These are phyloP conservation scores for Apiospora saccharicola DNA, from an alignment of 2,329 filamentous ascomycete genomes.

Conservation along the genomic window DNA sequence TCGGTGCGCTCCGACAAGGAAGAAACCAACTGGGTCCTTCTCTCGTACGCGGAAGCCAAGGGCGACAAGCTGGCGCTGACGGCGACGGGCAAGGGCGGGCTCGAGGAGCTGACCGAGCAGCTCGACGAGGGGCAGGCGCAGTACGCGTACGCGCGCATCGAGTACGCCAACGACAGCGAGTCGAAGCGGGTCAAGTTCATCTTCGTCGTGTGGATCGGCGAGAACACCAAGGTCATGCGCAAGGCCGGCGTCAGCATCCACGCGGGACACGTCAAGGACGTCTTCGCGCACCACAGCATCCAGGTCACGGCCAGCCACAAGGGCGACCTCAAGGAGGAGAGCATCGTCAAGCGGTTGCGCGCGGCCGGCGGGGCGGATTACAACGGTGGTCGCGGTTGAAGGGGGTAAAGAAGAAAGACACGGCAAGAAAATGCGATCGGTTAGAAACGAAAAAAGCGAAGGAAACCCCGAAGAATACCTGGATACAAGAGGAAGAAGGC, in stretches of 20 bases:
- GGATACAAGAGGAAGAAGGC: background rate
- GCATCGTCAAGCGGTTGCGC: slow-evolving; percentile 67
- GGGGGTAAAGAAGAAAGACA: background rate
- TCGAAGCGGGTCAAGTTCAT: slow-evolving; percentile 73
- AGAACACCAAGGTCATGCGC: slow-evolving; percentile 71
- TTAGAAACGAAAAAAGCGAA: background rate
- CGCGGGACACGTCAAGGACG: slow-evolving; percentile 68
- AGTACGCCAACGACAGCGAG: slow-evolving; percentile 77
- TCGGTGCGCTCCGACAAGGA: slow-evolving; percentile 73
- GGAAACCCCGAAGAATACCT: background rate
- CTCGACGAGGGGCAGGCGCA: slow-evolving; percentile 68
- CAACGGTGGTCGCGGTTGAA: slow-evolving; percentile 69
- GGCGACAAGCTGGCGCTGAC: slow-evolving; percentile 65
- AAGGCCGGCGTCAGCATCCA: slow-evolving; percentile 74
- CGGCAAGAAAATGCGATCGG: slow-evolving; percentile 40
- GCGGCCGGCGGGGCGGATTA: slow-evolving; percentile 76
- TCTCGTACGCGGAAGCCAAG: slow-evolving; percentile 64
- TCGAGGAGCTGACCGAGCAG: slow-evolving; percentile 62
- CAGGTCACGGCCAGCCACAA: slow-evolving; percentile 68
- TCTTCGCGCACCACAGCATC: slow-evolving; percentile 70
- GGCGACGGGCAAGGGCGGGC: slow-evolving; percentile 66
- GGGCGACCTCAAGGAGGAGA: slow-evolving; percentile 66
- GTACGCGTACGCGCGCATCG: slow-evolving; percentile 71
- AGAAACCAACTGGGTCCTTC: slow-evolving; percentile 70
- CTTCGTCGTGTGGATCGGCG: slow-evolving; percentile 73